Evolutionary conservation across 768 basidiomycete species (phyloP).

Genomic region (Nidularia sp.): DNA sequence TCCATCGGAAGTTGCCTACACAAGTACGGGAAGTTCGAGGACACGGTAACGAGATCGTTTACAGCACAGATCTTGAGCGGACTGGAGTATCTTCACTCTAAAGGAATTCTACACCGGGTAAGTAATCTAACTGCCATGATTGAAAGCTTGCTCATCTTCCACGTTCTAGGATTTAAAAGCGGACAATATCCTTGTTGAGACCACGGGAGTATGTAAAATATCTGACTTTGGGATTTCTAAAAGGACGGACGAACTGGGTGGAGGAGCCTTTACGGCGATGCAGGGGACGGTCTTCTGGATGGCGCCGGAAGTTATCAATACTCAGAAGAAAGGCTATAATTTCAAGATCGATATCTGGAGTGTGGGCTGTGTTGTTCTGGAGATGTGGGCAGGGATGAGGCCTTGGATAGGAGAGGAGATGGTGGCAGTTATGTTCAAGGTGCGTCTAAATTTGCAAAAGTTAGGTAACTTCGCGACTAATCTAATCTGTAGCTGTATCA

Average conservation of each 20-base stretch:
- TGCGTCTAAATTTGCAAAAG: conserved; percentile 23
- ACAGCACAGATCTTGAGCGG: conserved; percentile 89
- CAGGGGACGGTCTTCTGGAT: conserved; percentile 99
- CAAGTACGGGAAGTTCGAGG: conserved; percentile 90
- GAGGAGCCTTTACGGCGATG: conserved; percentile 87
- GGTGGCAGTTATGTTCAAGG: conserved; percentile 93
- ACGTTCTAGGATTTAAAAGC: conserved; percentile 83
- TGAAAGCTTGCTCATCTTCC: no score
- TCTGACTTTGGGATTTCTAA: conserved; percentile 99
- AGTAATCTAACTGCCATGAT: conserved; percentile 9
- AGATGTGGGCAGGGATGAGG: conserved; percentile 97
- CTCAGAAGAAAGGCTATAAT: conserved; percentile 84
- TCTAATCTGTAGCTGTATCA: conserved; percentile 63
- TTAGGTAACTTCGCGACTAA: not conserved
- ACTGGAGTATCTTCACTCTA: conserved; percentile 88
- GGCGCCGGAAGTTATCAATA: conserved; percentile 93
- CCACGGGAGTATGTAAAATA: conserved; percentile 90
- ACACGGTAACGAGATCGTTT: conserved; percentile 89
- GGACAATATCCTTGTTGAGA: conserved; percentile 96
- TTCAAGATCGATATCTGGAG: conserved; percentile 99
- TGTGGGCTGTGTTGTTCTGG: conserved; percentile 95
- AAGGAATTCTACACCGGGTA: conserved; percentile 90
- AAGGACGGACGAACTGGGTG: conserved; percentile 79
- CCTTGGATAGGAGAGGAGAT: conserved; percentile 93
- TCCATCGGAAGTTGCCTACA: conserved; percentile 88